Evolutionary conservation across 1,139 yeast genomes (phyloP).

Genomic region (Yamadazyma aaseri): DNA sequence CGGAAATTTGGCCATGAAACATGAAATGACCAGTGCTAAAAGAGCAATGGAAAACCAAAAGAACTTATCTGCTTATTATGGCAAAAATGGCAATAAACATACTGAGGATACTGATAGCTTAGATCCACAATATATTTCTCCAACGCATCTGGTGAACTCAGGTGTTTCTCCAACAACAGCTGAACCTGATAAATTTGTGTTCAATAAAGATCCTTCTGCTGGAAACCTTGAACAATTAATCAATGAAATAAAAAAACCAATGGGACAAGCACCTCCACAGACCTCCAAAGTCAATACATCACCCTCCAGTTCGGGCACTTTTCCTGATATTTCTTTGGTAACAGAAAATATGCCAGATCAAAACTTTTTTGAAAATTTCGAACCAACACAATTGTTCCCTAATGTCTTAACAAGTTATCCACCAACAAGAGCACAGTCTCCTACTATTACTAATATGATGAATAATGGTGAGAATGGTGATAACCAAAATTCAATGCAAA

Average conservation of each 20-base stretch:
- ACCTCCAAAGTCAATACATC: constrained; percentile 19
- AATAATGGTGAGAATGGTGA: constrained; percentile 10
- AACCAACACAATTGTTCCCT: constrained; percentile 52
- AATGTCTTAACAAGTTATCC: constrained; percentile 32
- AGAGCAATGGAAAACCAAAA: constrained; percentile 26
- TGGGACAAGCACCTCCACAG: background rate
- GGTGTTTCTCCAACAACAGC: constrained; percentile 31
- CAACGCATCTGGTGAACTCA: constrained; percentile 20
- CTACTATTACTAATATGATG: constrained; percentile 9
- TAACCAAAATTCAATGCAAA: constrained; percentile 2
- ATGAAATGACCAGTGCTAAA: constrained; percentile 30
- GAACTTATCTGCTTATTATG: constrained; percentile 20
- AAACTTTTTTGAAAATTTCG: constrained; percentile 46
- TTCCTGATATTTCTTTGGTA: constrained; percentile 48
- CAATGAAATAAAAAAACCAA: constrained; percentile 25
- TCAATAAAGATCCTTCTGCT: constrained; percentile 17
- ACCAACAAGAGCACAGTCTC: constrained; percentile 39
- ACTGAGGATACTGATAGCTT: constrained; percentile 7
- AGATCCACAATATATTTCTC: constrained; percentile 14
- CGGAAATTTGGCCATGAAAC: constrained; percentile 37
- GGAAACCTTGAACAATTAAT: constrained; percentile 32
- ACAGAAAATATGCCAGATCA: constrained; percentile 44
- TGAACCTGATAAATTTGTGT: constrained; percentile 17
- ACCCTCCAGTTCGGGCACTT: constrained; percentile 41
- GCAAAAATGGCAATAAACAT: constrained; percentile 8